A percentile compares a stretch with the other conserved stretches of the same genome.
Evolutionary conservation across 805 yeast species (phyloP).

Genomic region (Maudiozyma saulgeensis): DNA sequence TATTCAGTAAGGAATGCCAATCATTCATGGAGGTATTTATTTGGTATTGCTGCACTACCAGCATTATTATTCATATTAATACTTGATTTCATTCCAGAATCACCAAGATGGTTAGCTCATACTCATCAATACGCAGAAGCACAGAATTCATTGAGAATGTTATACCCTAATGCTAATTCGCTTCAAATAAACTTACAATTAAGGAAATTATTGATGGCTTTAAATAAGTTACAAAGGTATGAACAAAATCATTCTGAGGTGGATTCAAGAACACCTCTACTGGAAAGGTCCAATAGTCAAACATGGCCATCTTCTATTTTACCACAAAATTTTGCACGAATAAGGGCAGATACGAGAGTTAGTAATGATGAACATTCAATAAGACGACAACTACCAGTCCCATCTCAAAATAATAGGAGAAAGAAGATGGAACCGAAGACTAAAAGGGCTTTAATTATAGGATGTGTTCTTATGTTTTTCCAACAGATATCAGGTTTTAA

Average conservation of each 20-base stretch:
- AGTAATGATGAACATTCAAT: background rate
- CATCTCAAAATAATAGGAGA: background rate
- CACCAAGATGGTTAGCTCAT: constrained; percentile 38
- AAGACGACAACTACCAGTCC: background rate
- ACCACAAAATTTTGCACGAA: background rate
- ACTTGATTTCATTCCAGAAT: constrained; percentile 40
- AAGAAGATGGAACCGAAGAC: constrained; percentile 26
- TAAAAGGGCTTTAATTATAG: constrained; percentile 35
- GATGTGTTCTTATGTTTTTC: constrained; percentile 43
- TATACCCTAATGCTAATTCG: constrained; percentile 35
- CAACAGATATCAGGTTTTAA: constrained; percentile 57
- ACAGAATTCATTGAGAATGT: constrained; percentile 35
- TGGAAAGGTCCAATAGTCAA: background rate
- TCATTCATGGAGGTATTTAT: constrained; percentile 33
- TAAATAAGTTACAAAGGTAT: constrained; percentile 25
- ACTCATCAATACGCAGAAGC: constrained; percentile 29
- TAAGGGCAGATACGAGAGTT: background rate
- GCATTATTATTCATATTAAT: constrained; percentile 32
- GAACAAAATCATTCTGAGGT: background rate
- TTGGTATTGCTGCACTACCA: constrained; percentile 33
- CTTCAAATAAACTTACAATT: constrained; percentile 39
- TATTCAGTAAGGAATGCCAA: constrained; percentile 17
- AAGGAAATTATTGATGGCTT: constrained; percentile 39
- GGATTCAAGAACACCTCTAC: background rate
- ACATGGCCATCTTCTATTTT: background rate